Percentiles rank a stretch among this genome's conserved stretches.
These are phyloP conservation scores for Arachis monticola DNA, from an alignment of 331 rosid genomes.

Conservation along the genomic window DNA sequence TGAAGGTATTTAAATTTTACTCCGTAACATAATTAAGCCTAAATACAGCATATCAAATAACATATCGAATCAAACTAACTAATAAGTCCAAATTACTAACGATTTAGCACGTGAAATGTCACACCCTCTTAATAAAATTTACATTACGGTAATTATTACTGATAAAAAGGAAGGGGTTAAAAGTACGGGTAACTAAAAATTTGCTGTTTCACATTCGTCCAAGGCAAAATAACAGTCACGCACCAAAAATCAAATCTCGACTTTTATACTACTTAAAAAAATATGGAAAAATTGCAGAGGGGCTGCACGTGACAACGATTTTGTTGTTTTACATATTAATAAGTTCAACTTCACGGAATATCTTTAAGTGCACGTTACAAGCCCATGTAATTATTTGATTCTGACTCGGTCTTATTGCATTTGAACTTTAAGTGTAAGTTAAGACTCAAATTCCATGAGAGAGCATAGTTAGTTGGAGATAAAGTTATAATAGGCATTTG, in stretches of 20 bases:
- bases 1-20: too few species aligned
- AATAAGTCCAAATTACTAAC: too few species aligned
- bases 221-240: neutral
- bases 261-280: neutral
- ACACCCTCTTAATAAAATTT: too few species aligned
- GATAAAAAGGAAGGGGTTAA: neutral
- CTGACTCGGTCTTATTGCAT: neutral
- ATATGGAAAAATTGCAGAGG: neutral
- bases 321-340: neutral
- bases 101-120: too few species aligned
- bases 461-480: neutral
- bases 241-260: neutral
- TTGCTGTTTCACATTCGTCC: neutral
- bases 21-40: too few species aligned
- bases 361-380: neutral
- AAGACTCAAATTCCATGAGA: slow-evolving; percentile 11
- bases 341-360: slow-evolving; percentile 9
- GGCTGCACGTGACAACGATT: slow-evolving; percentile 5
- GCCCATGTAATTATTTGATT: slow-evolving; percentile 1
- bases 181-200: neutral
- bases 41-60: too few species aligned
- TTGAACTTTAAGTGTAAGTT: slow-evolving; percentile 40
- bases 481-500: neutral
- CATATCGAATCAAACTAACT: too few species aligned
- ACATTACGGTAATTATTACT: neutral